Evolutionary conservation across 2,329 filamentous ascomycete genomes (phyloP).

Genomic region (Aureobasidium sp.): DNA sequence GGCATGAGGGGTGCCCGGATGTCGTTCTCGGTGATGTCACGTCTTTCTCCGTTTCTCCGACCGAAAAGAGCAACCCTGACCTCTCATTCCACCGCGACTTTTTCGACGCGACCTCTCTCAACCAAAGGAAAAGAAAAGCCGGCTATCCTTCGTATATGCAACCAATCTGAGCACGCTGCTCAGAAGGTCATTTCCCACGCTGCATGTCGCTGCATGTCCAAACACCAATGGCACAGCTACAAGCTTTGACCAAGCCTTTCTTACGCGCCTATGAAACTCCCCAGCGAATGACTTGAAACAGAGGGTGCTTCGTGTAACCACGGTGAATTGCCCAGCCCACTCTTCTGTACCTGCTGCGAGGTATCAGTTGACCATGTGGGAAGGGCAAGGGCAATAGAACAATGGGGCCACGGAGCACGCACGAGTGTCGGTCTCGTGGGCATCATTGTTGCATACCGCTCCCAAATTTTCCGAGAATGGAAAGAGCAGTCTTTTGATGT

Average conservation of each 20-base stretch:
- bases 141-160: background rate
- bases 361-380: constrained; percentile 4
- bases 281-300: background rate
- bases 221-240: background rate
- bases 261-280: constrained; percentile 7
- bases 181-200: background rate
- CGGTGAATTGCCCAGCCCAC: background rate
- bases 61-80: background rate
- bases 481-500: background rate
- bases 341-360: background rate
- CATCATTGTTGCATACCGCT: background rate
- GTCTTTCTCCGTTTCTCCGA: background rate
- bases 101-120: background rate
- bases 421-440: background rate
- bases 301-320: background rate
- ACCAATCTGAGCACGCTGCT: background rate
- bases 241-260: constrained; percentile 9
- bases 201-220: background rate
- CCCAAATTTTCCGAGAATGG: background rate
- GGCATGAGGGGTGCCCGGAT: background rate
- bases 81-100: background rate
- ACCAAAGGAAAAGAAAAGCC: background rate
- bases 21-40: background rate
- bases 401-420: background rate
- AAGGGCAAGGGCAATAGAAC: background rate